A percentile compares a stretch with the other conserved stretches of the same genome.
These are phyloP conservation scores for Umbelopsis sp. DNA, from an alignment of 371 early-diverging fungal genomes.

Conservation along the genomic window DNA sequence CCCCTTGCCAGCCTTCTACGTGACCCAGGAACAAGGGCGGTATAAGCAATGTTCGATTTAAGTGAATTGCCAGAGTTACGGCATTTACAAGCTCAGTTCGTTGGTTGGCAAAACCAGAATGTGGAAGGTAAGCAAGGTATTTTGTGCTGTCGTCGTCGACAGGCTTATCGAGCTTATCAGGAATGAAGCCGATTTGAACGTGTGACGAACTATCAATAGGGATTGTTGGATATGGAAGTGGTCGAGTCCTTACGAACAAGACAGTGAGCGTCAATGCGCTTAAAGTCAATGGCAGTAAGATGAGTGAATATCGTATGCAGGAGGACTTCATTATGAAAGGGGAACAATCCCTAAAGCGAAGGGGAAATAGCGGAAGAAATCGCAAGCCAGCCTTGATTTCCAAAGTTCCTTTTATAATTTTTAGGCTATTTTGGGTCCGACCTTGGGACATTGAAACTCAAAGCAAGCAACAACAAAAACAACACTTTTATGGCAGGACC, in stretches of 20 bases:
- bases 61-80: slow-evolving; percentile 47
- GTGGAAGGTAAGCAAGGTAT: slow-evolving; percentile 60
- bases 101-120: slow-evolving; percentile 63
- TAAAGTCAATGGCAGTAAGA: slow-evolving; percentile 3
- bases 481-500: too few species aligned
- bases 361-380: too few species aligned
- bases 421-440: too few species aligned
- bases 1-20: slow-evolving; percentile 41
- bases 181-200: neutral
- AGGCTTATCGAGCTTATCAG: neutral
- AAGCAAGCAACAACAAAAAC: too few species aligned
- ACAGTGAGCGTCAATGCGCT: neutral
- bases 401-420: too few species aligned
- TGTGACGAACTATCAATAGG: neutral
- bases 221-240: neutral
- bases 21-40: slow-evolving; percentile 56
- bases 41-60: slow-evolving; percentile 61
- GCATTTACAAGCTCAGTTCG: slow-evolving; percentile 62
- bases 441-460: too few species aligned
- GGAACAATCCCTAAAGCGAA: neutral
- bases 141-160: neutral
- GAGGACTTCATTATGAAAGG: neutral
- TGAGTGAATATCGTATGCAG: slow-evolving; percentile 4
- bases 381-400: too few species aligned
- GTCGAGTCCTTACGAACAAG: neutral